phyloP scores from a whole-genome alignment of 176 grass and related monocot species.

The Rhynchospora breviuscula region DNA sequence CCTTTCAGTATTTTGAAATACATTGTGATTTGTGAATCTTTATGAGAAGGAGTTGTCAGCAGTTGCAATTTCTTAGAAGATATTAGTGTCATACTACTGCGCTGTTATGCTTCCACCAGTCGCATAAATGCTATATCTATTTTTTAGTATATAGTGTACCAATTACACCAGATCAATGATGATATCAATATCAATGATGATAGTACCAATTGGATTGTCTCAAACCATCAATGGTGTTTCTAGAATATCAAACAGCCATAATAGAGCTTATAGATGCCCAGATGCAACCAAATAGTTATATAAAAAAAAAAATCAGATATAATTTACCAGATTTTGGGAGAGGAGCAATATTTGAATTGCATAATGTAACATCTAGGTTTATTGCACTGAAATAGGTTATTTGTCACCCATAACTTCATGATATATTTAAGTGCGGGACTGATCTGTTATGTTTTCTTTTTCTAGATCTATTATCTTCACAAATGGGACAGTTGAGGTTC shows the following conservation, averaged over 20 bases:
- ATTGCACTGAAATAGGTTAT: background rate
- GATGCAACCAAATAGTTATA: background rate
- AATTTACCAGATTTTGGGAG: background rate
- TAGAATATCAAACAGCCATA: background rate
- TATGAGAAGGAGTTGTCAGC: background rate
- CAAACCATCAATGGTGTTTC: background rate
- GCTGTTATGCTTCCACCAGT: background rate
- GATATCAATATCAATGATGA: background rate
- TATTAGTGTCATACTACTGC: background rate
- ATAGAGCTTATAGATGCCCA: background rate
- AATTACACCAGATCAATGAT: conserved; percentile 2
- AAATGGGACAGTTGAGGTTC: conserved; percentile 64
- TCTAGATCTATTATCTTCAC: conserved; percentile 81
- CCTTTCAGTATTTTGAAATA: background rate
- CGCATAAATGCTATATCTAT: background rate
- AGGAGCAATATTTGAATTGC: background rate
- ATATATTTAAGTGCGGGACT: background rate
- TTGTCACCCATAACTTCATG: background rate
- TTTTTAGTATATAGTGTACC: background rate
- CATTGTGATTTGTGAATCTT: background rate
- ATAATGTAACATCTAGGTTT: conserved; percentile 1
- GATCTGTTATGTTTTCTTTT: background rate
- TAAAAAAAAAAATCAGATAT: background rate
- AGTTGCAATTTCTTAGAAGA: background rate
- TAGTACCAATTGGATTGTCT: background rate